phyloP scores from a whole-genome alignment of 2,329 filamentous ascomycete genomes.

The Furcasterigmium furcatum region DNA sequence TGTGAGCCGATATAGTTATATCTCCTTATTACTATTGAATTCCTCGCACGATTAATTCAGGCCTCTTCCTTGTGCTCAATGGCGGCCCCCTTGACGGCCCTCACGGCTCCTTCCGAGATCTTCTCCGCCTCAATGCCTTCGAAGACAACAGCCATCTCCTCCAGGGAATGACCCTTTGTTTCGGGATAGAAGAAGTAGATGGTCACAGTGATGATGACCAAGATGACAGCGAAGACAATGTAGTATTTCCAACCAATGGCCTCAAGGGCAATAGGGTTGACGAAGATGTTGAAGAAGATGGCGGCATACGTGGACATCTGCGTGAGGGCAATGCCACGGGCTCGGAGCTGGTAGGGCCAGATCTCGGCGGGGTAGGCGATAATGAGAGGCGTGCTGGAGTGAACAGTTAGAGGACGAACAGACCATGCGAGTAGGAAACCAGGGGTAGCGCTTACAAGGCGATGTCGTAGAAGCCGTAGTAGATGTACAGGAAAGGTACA shows the following conservation, averaged over 20 bases:
- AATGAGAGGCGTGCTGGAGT: conserved; percentile 24
- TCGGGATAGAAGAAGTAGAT: conserved; percentile 29
- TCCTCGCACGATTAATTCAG: background rate
- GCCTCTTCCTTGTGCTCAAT: background rate
- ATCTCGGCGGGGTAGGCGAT: conserved; percentile 25
- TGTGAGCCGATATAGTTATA: background rate
- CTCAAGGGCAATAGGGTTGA: conserved; percentile 39
- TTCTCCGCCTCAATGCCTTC: conserved; percentile 5
- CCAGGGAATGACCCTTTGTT: conserved; percentile 15
- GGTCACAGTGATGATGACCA: conserved; percentile 17
- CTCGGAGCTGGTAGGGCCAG: conserved; percentile 22
- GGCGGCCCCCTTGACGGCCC: conserved; percentile 10
- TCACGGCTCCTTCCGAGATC: conserved; percentile 1
- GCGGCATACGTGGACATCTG: conserved; percentile 7
- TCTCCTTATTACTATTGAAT: background rate
- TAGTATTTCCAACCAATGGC: conserved; percentile 39
- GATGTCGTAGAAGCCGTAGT: conserved; percentile 25
- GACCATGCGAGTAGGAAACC: background rate
- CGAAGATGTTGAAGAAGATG: conserved; percentile 25
- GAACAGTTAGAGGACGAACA: conserved; percentile 18
- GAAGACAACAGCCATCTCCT: conserved; percentile 13
- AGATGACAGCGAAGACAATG: conserved; percentile 35
- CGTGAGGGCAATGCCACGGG: conserved; percentile 20
- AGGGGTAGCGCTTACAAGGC: conserved; percentile 2
- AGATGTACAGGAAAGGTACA: conserved; percentile 39